Evolutionary conservation across 192 early-diverging fungal genomes (phyloP).

Genomic region (Phycomyces blakesleeanus): DNA sequence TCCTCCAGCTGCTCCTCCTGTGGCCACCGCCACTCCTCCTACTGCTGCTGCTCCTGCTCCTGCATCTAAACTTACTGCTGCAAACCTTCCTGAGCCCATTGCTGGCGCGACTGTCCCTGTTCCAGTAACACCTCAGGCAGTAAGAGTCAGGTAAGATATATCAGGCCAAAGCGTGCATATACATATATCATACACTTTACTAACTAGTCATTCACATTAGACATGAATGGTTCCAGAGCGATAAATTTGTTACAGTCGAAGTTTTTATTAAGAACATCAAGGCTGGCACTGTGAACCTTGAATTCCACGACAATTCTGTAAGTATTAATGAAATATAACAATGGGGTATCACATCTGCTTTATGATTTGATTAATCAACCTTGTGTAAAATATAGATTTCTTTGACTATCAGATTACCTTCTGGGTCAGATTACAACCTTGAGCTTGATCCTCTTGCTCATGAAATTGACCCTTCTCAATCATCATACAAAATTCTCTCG

Average conservation of each 20-base stretch:
- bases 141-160: not conserved
- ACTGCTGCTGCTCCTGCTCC: not conserved
- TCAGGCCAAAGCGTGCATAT: too few species aligned
- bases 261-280: slow-evolving; percentile 90
- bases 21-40: not conserved
- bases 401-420: slow-evolving; percentile 78
- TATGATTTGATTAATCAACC: too few species aligned
- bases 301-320: slow-evolving; percentile 57
- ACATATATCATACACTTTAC: too few species aligned
- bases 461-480: slow-evolving; percentile 66
- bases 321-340: slow-evolving; percentile 9
- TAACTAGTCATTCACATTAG: too few species aligned
- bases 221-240: slow-evolving; percentile 99
- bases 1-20: not conserved
- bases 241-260: slow-evolving; percentile 77
- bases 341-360: not conserved
- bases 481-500: slow-evolving; percentile 71
- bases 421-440: slow-evolving; percentile 82
- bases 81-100: too few species aligned
- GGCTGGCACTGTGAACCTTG: slow-evolving; percentile 65
- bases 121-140: not conserved
- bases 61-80: too few species aligned
- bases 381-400: slow-evolving; percentile 46
- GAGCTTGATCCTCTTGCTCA: slow-evolving; percentile 89
- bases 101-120: too few species aligned